These are phyloP conservation scores for Cicer chorassanicum DNA, from an alignment of 306 rosid genomes.

Conservation along the genomic window DNA sequence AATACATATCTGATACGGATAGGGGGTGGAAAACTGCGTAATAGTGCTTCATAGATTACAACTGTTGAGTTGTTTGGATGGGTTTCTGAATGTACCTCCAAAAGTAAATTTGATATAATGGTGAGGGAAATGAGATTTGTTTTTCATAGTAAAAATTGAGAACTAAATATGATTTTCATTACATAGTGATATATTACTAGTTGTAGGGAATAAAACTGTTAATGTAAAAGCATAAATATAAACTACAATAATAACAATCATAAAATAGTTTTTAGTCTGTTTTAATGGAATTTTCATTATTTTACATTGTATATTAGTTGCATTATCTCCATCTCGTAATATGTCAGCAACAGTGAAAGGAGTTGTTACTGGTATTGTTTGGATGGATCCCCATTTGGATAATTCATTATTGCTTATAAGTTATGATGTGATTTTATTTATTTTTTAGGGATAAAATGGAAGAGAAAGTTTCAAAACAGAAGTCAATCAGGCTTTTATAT, in stretches of 20 bases:
- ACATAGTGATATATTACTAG: too few relatives aligned
- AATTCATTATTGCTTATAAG: neutral
- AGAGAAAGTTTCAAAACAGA: too few relatives aligned
- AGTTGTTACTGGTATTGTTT: neutral
- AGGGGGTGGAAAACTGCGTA: too few relatives aligned
- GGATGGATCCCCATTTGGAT: neutral
- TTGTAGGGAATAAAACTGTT: too few relatives aligned
- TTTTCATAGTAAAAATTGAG: too few relatives aligned
- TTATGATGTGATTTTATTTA: neutral
- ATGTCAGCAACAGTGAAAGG: neutral
- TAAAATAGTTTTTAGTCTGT: neutral
- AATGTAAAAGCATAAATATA: neutral
- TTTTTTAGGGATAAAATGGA: neutral
- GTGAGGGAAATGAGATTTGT: too few relatives aligned
- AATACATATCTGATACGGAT: too few relatives aligned
- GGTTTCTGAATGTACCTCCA: too few relatives aligned
- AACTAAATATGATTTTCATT: too few relatives aligned
- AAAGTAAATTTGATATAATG: too few relatives aligned
- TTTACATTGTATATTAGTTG: neutral
- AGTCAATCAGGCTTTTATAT: neutral
- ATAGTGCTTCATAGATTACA: too few relatives aligned
- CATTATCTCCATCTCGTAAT: neutral
- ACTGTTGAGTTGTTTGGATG: too few relatives aligned
- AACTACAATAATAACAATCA: neutral
- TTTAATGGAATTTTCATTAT: neutral